Conservation (phyloP, 129 eudicot species). For the Calendula officinalis region DNA sequence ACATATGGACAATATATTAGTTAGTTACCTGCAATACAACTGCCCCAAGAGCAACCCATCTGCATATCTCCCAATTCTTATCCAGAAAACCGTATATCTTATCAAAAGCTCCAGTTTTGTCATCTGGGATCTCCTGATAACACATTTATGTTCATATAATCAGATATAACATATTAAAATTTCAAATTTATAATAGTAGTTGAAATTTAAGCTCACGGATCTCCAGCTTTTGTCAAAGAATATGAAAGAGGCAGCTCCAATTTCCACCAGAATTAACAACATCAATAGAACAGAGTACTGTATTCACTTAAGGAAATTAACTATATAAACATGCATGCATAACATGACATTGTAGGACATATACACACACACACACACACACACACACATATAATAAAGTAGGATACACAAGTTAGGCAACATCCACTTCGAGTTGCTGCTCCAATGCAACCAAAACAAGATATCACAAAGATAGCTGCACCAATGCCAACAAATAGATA, state of each 20-base stretch:
- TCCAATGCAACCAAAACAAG: conserved; percentile 93
- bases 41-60: conserved; percentile 91
- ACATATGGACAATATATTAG: neutral
- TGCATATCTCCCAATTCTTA: conserved; percentile 69
- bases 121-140: conserved; percentile 74
- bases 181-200: neutral
- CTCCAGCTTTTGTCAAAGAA: conserved; percentile 86
- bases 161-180: neutral
- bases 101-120: conserved; percentile 76
- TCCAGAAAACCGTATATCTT: conserved; percentile 67
- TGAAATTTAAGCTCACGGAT: conserved; percentile 47
- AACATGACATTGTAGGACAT: neutral
- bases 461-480: conserved; percentile 54
- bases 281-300: conserved; percentile 77
- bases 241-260: conserved; percentile 74
- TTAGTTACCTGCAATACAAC: conserved; percentile 62
- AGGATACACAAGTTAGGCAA: conserved; percentile 92
- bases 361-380: no score
- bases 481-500: conserved; percentile 76
- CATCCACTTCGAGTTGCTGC: conserved; percentile 78
- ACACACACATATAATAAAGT: no score
- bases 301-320: conserved; percentile 48
- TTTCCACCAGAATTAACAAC: conserved; percentile 64
- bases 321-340: neutral
- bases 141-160: conserved; percentile 21